Evolutionary conservation across 176 grass and related monocot genomes (phyloP).

Genomic region (Oryza glumipatula): DNA sequence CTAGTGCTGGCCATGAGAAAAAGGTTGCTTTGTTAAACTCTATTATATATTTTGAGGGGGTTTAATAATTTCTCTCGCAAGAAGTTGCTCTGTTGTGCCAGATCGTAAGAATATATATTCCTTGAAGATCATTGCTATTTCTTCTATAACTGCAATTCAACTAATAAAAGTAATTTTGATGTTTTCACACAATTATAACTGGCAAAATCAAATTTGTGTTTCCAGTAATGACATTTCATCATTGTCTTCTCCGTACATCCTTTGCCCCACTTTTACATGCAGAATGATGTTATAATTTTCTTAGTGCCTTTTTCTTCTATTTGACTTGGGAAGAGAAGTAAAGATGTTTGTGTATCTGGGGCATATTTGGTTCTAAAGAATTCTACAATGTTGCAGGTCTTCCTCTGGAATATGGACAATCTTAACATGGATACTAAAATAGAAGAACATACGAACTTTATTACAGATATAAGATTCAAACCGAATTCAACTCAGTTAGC

Average conservation of each 20-base stretch:
- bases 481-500: conserved; percentile 80
- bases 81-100: conserved; percentile 19
- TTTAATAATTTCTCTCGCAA: conserved; percentile 11
- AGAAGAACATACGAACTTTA: conserved; percentile 69
- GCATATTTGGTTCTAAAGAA: neutral
- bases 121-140: neutral
- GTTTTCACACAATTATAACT: conserved; percentile 19
- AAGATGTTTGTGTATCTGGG: neutral
- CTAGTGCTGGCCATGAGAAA: conserved; percentile 85
- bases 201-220: neutral
- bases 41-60: conserved; percentile 2
- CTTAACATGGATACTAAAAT: conserved; percentile 59
- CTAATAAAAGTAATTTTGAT: neutral
- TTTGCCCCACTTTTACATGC: neutral
- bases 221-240: conserved; percentile 16
- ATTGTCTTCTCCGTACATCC: neutral
- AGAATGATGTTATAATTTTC: conserved; percentile 27
- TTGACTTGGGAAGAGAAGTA: conserved; percentile 7
- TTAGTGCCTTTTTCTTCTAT: conserved; percentile 20
- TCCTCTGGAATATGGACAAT: conserved; percentile 85
- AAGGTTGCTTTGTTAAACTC: conserved; percentile 52
- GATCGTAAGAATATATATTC: neutral
- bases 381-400: conserved; percentile 55
- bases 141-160: conserved; percentile 17
- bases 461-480: conserved; percentile 79